Base-by-base conservation (phyloP, 495 filamentous ascomycete species). In the Cercophora sp. region DNA sequence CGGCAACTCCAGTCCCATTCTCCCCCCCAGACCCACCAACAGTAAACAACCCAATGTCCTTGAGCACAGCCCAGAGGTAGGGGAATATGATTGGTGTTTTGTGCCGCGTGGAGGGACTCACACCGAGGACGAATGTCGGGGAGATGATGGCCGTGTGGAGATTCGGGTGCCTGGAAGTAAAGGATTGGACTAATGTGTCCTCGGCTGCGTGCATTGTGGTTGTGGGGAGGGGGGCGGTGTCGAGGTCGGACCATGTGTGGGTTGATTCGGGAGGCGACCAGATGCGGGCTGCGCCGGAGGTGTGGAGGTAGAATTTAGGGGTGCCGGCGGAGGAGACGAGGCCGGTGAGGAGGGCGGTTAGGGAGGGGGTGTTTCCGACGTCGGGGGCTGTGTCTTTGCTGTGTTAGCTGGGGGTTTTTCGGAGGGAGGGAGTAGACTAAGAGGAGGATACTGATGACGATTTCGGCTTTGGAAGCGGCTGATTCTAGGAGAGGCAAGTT, bases 251-350 rank as follows among this genome's bases (percentile, higher is more conserved):
- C 15, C 24, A 20, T 22, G 15, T 22, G 54, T 2, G 13, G 31
- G 25, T 34, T 6, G 6, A 6, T n/a, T 25, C 39, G 2, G 47
- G 36, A 13, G 47, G 26, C 8, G 23, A 26, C 45, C 56, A 58
- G 46, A 50, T 35, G 37, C 49, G 42, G 39, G 56, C 50, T 1
- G 56, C 56, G 31, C 56, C 56, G 5, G 51, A 45, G 23, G 56
- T 58, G 19, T 48, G 42, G 50, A 58, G 43, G 46, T 46, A 54
- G 56, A 58, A 58, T 8, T 26, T 48, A 4, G 11, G 54, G 18
- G 31, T 27, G 6, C 20, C 18, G 8, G 44, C 18, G 20, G 50
- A 25, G n/a, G 42, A 35, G 8, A 41, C 45, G 13, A 51, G 56
- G 39, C 26, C 29, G 4, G 19, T 1, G 39, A 58, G 56, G 29